Percentiles rank a stretch among this genome's conserved stretches.
Conservation (phyloP, 495 filamentous ascomycete genomes). For the Amniculicola lignicola region DNA sequence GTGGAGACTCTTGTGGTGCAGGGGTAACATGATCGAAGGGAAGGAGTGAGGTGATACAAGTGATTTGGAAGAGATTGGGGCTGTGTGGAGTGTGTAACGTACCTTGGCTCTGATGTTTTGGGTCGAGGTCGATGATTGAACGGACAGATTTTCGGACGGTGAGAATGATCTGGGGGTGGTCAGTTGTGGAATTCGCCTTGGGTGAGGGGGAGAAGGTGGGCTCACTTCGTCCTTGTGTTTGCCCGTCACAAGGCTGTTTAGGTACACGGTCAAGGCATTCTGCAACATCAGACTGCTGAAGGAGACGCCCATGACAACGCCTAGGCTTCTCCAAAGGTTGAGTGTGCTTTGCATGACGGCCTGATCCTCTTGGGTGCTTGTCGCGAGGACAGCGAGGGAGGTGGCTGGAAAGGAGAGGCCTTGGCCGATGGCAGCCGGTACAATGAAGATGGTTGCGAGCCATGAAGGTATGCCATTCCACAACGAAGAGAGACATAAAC, state of each 20-base stretch:
- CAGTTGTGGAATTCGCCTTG: background rate
- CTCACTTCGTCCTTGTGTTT: slow-evolving; percentile 49
- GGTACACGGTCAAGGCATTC: slow-evolving; percentile 60
- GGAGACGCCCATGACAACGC: slow-evolving; percentile 68
- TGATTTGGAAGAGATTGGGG: background rate
- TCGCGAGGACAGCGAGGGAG: slow-evolving; percentile 66
- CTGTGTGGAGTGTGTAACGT: background rate
- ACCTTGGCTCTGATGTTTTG: slow-evolving; percentile 54
- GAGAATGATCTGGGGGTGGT: slow-evolving; percentile 38
- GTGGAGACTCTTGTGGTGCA: background rate
- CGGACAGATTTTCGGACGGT: slow-evolving; percentile 55
- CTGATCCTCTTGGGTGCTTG: slow-evolving; percentile 65
- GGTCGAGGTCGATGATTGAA: slow-evolving; percentile 49
- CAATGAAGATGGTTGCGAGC: slow-evolving; percentile 61
- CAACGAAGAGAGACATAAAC: slow-evolving; percentile 51
- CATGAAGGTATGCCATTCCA: slow-evolving; percentile 53
- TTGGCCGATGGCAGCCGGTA: slow-evolving; percentile 59
- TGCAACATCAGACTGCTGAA: slow-evolving; percentile 71
- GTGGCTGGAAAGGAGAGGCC: slow-evolving; percentile 64
- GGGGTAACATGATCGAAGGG: background rate
- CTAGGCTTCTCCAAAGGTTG: slow-evolving; percentile 64
- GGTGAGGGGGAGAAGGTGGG: background rate
- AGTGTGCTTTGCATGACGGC: slow-evolving; percentile 72
- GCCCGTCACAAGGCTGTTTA: slow-evolving; percentile 56
- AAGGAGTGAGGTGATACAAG: background rate